Conservation (phyloP, 2,329 filamentous ascomycete genomes). For the Pseudogymnoascus sp. region DNA sequence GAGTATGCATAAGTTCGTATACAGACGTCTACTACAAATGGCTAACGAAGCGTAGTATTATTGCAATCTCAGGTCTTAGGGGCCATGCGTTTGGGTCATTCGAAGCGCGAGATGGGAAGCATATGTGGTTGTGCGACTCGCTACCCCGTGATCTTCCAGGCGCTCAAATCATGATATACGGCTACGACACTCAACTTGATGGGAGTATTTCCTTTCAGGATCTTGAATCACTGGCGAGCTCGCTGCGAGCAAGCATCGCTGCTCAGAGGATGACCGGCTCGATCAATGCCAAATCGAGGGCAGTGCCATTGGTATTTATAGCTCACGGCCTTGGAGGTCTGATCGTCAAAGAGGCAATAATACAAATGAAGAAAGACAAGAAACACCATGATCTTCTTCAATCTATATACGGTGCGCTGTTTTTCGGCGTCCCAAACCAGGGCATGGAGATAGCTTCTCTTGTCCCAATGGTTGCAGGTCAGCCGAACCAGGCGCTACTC, state of each 20-base stretch:
- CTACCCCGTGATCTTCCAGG: background rate
- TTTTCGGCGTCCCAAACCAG: slow-evolving; percentile 17
- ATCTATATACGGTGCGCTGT: slow-evolving; percentile 12
- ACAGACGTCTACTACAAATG: background rate
- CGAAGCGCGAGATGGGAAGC: background rate
- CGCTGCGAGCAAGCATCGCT: background rate
- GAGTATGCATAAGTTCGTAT: background rate
- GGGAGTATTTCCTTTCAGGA: background rate
- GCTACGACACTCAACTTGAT: background rate
- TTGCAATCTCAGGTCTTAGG: background rate
- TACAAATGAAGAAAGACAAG: slow-evolving; percentile 9
- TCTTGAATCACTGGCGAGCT: background rate
- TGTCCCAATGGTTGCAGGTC: slow-evolving; percentile 13
- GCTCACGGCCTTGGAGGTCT: slow-evolving; percentile 21
- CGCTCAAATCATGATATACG: slow-evolving; percentile 1
- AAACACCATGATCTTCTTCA: background rate
- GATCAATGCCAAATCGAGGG: background rate
- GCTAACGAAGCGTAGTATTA: background rate
- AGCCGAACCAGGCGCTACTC: slow-evolving; percentile 14
- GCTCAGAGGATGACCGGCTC: background rate
- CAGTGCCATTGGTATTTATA: slow-evolving; percentile 17
- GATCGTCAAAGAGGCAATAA: slow-evolving; percentile 19
- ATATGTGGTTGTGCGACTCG: slow-evolving; percentile 4
- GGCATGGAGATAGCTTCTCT: slow-evolving; percentile 15
- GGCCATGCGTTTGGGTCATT: background rate